Percentiles rank a stretch among this genome's conserved stretches.
Conservation (phyloP, 139 green algal species). For the Ulvella scutata region DNA sequence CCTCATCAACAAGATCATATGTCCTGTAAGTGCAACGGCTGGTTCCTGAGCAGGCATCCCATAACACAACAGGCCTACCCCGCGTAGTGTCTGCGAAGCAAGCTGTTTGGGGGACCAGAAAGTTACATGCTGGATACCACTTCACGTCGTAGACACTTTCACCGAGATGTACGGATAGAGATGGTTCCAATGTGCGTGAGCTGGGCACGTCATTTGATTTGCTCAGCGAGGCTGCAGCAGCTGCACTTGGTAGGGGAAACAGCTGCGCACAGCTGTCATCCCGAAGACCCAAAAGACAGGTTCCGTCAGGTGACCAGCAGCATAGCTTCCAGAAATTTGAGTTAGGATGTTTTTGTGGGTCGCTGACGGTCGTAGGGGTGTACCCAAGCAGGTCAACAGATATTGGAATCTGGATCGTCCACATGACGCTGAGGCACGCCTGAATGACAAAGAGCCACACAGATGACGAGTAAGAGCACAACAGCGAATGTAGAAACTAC, state of each 20-base stretch:
- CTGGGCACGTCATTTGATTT: neutral
- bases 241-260: neutral
- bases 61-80: slow-evolving; percentile 72
- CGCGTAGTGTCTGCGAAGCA: neutral
- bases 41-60: slow-evolving; percentile 48
- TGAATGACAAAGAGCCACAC: too few species aligned
- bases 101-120: neutral
- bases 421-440: too few species aligned
- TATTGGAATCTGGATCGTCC: neutral
- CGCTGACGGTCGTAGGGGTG: neutral
- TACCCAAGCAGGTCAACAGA: neutral
- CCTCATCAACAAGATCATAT: slow-evolving; percentile 76
- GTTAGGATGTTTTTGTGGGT: neutral
- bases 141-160: neutral
- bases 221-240: neutral
- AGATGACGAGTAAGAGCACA: neutral
- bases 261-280: neutral
- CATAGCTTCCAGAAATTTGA: neutral
- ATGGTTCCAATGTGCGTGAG: neutral
- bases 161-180: neutral
- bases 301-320: neutral
- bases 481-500: neutral
- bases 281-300: neutral
- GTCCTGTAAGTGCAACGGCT: slow-evolving; percentile 55
- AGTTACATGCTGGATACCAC: slow-evolving; percentile 1